Percentiles rank a stretch among this genome's conserved stretches.
phyloP scores from a whole-genome alignment of 352 stramenopile species.

The Pythium vanterpoolii region DNA sequence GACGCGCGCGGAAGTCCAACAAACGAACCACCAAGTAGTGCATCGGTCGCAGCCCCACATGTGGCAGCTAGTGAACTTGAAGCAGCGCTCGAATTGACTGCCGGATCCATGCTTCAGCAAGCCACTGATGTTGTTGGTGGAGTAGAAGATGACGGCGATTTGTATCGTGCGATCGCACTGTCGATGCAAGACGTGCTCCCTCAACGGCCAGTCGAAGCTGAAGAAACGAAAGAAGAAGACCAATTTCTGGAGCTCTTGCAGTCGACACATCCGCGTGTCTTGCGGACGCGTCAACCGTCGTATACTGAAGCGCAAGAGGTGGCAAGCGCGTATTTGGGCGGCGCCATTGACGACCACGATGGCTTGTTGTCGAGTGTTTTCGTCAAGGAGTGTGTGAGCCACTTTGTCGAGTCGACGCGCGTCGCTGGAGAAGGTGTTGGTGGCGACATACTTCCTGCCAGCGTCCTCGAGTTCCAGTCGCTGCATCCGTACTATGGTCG shows the following conservation, averaged over 20 bases:
- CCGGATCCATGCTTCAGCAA: not conserved
- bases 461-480: constrained; percentile 61
- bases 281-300: constrained; percentile 42
- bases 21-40: not conserved
- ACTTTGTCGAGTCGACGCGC: constrained; percentile 80
- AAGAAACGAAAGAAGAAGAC: constrained; percentile 38
- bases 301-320: constrained; percentile 64
- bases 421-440: constrained; percentile 52
- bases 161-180: constrained; percentile 39
- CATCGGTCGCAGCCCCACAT: not conserved
- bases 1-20: not conserved
- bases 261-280: constrained; percentile 7
- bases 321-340: constrained; percentile 46
- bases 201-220: constrained; percentile 1
- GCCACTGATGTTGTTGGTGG: constrained; percentile 3
- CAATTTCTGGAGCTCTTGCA: constrained; percentile 9
- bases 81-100: not conserved
- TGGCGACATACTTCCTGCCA: not conserved
- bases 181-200: constrained; percentile 32
- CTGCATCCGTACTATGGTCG: constrained; percentile 84
- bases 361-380: constrained; percentile 66
- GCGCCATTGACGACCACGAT: constrained; percentile 53
- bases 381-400: constrained; percentile 81
- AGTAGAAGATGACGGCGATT: constrained; percentile 25
- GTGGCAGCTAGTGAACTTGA: not conserved